Evolutionary conservation across 257 asterid genomes (phyloP).

Genomic region (Lycium barbarum): DNA sequence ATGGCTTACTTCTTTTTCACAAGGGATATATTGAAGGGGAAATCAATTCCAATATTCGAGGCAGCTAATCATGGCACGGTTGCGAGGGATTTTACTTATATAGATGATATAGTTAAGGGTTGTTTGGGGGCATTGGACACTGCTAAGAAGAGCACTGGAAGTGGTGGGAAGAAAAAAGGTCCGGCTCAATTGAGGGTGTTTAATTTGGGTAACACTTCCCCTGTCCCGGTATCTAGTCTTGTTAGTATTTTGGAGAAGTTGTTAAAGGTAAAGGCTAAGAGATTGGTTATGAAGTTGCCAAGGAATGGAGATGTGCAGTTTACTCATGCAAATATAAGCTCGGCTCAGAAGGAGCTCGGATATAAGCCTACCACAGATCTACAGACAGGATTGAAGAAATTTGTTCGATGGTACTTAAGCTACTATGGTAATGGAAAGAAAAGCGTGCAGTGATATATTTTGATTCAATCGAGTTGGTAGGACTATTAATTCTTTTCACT

Average conservation of each 20-base stretch:
- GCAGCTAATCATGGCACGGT: conserved; percentile 38
- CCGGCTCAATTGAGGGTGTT: conserved; percentile 43
- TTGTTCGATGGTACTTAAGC: conserved; percentile 36
- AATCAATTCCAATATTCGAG: conserved; percentile 37
- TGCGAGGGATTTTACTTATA: conserved; percentile 39
- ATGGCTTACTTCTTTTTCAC: conserved; percentile 43
- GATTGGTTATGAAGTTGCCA: conserved; percentile 38
- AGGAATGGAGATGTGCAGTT: conserved; percentile 39
- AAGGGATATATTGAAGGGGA: conserved; percentile 37
- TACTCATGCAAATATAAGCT: conserved; percentile 39
- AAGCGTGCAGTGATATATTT: conserved; percentile 32
- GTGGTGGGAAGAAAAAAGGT: conserved; percentile 43
- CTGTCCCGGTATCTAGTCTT: conserved; percentile 38
- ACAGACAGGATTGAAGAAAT: conserved; percentile 40
- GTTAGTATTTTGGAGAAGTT: conserved; percentile 40
- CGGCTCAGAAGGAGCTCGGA: conserved; percentile 34
- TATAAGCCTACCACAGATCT: conserved; percentile 41
- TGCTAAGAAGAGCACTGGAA: conserved; percentile 40
- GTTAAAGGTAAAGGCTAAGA: conserved; percentile 38
- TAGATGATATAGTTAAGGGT: conserved; percentile 42
- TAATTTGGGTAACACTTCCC: conserved; percentile 41
- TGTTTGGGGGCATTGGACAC: conserved; percentile 41
- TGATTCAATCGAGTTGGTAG: neutral
- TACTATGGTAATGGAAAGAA: conserved; percentile 41
- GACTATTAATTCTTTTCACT: conserved; percentile 29